Evolutionary conservation across 345 rosid genomes (phyloP), one percentile per base, ranked within the genome.

Genomic region (Populus ilicifolia): DNA sequence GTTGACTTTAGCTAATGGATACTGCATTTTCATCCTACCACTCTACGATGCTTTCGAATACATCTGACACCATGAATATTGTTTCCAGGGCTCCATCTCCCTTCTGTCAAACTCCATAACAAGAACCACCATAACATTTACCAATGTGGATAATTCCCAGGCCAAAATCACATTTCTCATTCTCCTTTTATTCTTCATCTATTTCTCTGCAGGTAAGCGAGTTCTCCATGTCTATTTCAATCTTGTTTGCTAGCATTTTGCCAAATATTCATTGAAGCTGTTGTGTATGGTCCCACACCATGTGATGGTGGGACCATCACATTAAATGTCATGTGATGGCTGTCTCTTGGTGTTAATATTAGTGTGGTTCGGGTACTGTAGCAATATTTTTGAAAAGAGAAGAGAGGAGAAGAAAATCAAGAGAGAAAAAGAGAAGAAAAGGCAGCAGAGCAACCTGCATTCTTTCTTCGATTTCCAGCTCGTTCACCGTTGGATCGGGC

Each of bases 11-110:
- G 73, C 59, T 73, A 67, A 13, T 72, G 84, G 84, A 65, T 21
- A 63, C 36, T 75, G 74, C 83, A 64, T 74, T 83, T 54, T 75
- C 52, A 39, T 44, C 59, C 23, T 2, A 11, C 39, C 64, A 69
- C 12, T 82, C 77, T 70, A 21, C 76, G 23, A 82, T 73, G 85
- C 77, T 71, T 82, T 81, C 76, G 78, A 79, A 75, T 80, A 27
- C 27, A 77, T 75, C 35, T 69, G 46, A 79, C 82, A 74, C 70
- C 75, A 74, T 72, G 67, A 83, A 80, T 33, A 33, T 77, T 39
- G 46, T 18, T 61, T 8, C 6, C 29, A 12, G 65, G n/a, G 67
- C 16, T 36, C 64, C 29, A n/a, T 3, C 74, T 41, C 56, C 67
- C 50, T 46, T 46, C 41, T 59, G 62, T 67, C 38, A 8, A 1